phyloP scores from a whole-genome alignment of 2,329 filamentous ascomycete genomes.

The Ceratocystis ficicola region DNA sequence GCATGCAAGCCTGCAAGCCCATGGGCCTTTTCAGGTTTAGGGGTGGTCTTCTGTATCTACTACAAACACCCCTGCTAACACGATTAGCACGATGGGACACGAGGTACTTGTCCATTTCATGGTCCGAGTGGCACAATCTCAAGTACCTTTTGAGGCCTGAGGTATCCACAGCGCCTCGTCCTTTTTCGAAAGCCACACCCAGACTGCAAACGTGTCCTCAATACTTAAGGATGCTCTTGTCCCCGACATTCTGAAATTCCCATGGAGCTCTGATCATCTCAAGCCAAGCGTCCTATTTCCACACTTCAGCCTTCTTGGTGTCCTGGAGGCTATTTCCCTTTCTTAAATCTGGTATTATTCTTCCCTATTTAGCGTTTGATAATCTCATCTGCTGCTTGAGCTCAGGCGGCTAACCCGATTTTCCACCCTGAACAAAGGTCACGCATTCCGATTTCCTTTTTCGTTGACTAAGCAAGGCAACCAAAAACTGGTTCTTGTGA shows the following conservation, averaged over 20 bases:
- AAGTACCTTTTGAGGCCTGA: conserved; percentile 21
- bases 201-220: conserved; percentile 23
- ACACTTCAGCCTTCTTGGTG: conserved; percentile 4
- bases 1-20: neutral
- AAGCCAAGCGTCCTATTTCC: conserved; percentile 21
- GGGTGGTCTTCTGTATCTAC: conserved; percentile 5
- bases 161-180: conserved; percentile 6
- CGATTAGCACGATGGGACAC: neutral
- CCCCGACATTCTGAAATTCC: conserved; percentile 9
- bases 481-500: neutral
- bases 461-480: conserved; percentile 19
- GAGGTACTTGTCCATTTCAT: conserved; percentile 16
- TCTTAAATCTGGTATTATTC: neutral
- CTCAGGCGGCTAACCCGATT: neutral
- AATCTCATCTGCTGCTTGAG: neutral
- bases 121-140: neutral
- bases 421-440: conserved; percentile 2
- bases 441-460: no score
- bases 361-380: neutral
- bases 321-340: neutral
- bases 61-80: conserved; percentile 14
- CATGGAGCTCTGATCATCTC: conserved; percentile 14
- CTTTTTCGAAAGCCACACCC: conserved; percentile 8
- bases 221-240: conserved; percentile 22
- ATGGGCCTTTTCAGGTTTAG: conserved; percentile 13